phyloP scores from a whole-genome alignment of 352 stramenopile genomes.

The Blastocystis hominis region DNA sequence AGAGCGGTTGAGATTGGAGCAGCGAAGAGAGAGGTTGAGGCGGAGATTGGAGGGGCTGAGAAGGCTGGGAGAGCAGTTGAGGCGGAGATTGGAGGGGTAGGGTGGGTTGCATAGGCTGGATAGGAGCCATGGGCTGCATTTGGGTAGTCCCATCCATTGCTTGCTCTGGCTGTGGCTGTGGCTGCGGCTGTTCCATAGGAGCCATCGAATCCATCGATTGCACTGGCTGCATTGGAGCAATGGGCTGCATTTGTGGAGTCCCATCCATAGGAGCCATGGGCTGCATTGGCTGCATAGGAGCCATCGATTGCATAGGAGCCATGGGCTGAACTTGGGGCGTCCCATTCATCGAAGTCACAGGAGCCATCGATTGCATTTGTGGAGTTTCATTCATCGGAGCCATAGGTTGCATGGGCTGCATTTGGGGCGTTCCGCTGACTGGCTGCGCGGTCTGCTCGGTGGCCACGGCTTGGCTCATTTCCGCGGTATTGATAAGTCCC shows the following conservation, averaged over 20 bases:
- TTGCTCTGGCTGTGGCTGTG: not conserved
- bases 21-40: not conserved
- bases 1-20: not conserved
- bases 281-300: not conserved
- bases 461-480: no score
- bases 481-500: no score
- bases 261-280: not conserved
- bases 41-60: not conserved
- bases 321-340: not conserved
- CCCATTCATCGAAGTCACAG: not conserved
- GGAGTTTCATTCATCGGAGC: not conserved
- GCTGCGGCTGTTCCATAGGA: not conserved
- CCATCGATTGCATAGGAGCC: not conserved
- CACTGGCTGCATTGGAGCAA: not conserved
- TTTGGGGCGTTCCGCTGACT: not conserved
- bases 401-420: not conserved
- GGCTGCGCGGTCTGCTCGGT: not conserved
- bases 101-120: not conserved
- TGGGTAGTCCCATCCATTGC: not conserved
- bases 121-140: not conserved
- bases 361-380: not conserved
- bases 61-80: not conserved
- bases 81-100: not conserved
- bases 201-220: not conserved
- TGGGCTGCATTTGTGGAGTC: not conserved